Percentiles rank a stretch among this genome's conserved stretches.
These are phyloP conservation scores for Chlamydomonas sp. DNA, from an alignment of 139 green algal species.

Conservation along the genomic window DNA sequence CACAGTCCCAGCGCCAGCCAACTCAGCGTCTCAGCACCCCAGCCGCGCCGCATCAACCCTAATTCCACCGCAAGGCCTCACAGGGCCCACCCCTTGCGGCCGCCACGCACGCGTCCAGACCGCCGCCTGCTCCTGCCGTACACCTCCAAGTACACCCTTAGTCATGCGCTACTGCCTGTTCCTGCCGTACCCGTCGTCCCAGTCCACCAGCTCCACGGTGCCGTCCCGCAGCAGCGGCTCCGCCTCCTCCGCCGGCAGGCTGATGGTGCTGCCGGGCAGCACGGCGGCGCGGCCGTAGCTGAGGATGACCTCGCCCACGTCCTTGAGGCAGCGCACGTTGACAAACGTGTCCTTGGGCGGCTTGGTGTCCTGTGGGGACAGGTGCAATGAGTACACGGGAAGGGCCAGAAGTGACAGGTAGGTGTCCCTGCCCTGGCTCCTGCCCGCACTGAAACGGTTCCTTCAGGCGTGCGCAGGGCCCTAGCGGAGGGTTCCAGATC, in stretches of 20 bases:
- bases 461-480: too few relatives aligned
- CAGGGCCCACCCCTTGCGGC: too few relatives aligned
- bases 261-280: conserved; percentile 28
- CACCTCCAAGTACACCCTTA: too few relatives aligned
- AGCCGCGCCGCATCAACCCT: too few relatives aligned
- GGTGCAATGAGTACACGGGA: background rate
- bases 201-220: conserved; percentile 35
- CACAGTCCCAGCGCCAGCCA: too few relatives aligned
- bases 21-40: too few relatives aligned
- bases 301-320: conserved; percentile 41
- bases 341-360: conserved; percentile 45
- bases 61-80: too few relatives aligned
- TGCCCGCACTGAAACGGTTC: background rate
- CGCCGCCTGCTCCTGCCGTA: too few relatives aligned
- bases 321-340: conserved; percentile 44
- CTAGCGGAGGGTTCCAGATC: too few relatives aligned
- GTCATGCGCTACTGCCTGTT: conserved; percentile 23
- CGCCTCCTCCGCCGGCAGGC: conserved; percentile 45
- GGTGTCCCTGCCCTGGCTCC: background rate
- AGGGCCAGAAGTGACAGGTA: background rate
- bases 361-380: conserved; percentile 23
- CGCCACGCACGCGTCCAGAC: too few relatives aligned
- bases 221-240: conserved; percentile 43
- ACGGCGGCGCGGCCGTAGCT: conserved; percentile 39
- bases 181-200: conserved; percentile 27